A percentile compares a stretch with the other conserved stretches of the same genome.
phyloP scores from a whole-genome alignment of 2,329 filamentous ascomycete genomes.

The Calonectria fujianensis region DNA sequence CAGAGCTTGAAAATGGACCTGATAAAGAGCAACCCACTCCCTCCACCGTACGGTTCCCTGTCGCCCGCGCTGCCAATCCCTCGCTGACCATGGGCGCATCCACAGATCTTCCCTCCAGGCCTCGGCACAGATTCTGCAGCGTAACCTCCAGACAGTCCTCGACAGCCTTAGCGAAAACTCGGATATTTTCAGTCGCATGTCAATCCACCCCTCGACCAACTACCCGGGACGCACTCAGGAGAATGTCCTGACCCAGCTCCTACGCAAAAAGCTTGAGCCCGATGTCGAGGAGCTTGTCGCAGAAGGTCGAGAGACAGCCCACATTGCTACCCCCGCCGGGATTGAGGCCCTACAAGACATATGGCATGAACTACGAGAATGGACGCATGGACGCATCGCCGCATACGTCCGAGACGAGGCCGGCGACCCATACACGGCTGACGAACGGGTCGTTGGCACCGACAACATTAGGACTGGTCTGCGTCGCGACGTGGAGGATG shows the following conservation, averaged over 20 bases:
- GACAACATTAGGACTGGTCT: slow-evolving; percentile 85
- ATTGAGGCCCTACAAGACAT: slow-evolving; percentile 69
- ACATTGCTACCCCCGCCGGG: slow-evolving; percentile 65
- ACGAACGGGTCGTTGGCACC: slow-evolving; percentile 79
- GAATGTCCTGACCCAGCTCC: slow-evolving; percentile 78
- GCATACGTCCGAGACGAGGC: slow-evolving; percentile 66
- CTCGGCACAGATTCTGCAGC: slow-evolving; percentile 82
- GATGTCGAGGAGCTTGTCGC: slow-evolving; percentile 84
- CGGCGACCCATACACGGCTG: slow-evolving; percentile 80
- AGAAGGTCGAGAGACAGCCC: slow-evolving; percentile 72
- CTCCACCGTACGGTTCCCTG: slow-evolving; percentile 73
- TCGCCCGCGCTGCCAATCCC: not conserved
- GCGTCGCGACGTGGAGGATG: slow-evolving; percentile 71
- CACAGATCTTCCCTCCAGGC: slow-evolving; percentile 81
- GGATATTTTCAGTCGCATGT: slow-evolving; percentile 80
- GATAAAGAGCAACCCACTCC: slow-evolving; percentile 78
- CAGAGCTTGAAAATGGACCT: slow-evolving; percentile 78
- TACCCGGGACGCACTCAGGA: slow-evolving; percentile 83
- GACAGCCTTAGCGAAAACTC: slow-evolving; percentile 79
- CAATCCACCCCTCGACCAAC: slow-evolving; percentile 84
- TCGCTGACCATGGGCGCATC: slow-evolving; percentile 33
- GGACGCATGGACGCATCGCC: slow-evolving; percentile 64
- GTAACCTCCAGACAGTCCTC: slow-evolving; percentile 80
- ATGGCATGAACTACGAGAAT: slow-evolving; percentile 70
- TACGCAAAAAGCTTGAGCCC: slow-evolving; percentile 90